Evolutionary conservation across 768 basidiomycete genomes (phyloP).

Genomic region (Strobilomyces dryophilus): DNA sequence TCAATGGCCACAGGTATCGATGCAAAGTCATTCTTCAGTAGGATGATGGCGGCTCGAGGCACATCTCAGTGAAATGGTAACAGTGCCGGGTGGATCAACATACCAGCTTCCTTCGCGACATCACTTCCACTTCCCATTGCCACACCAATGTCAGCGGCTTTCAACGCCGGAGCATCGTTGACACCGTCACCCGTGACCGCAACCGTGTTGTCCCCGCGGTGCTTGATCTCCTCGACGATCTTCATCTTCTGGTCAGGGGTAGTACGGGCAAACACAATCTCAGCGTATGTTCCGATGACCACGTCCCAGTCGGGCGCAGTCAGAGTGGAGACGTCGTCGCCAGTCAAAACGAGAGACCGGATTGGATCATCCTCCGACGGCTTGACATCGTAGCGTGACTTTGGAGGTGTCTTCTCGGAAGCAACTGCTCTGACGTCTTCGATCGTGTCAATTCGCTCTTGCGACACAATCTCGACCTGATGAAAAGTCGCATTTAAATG

Average conservation of each 20-base stretch:
- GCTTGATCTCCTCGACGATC: constrained; percentile 53
- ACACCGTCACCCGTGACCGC: constrained; percentile 57
- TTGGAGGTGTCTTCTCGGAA: constrained; percentile 10
- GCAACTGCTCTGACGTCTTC: constrained; percentile 19
- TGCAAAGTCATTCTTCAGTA: constrained; percentile 55
- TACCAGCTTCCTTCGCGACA: constrained; percentile 53
- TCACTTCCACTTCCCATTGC: constrained; percentile 47
- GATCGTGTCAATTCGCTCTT: constrained; percentile 35
- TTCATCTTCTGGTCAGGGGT: constrained; percentile 55
- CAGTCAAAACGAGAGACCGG: constrained; percentile 42
- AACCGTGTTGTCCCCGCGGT: constrained; percentile 43
- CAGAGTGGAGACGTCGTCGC: constrained; percentile 38
- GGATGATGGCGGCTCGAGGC: constrained; percentile 37
- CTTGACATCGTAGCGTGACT: constrained; percentile 28
- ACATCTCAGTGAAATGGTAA: neutral
- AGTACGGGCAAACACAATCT: constrained; percentile 54
- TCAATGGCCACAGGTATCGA: constrained; percentile 56
- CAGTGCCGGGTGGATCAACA: constrained; percentile 1
- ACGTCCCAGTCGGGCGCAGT: constrained; percentile 37
- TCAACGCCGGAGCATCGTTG: constrained; percentile 49
- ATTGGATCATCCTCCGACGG: constrained; percentile 35
- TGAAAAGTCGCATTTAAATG: neutral
- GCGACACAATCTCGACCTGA: constrained; percentile 43
- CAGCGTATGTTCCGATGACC: constrained; percentile 33
- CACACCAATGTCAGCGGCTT: constrained; percentile 53